Evolutionary conservation across 129 eudicot species (phyloP), one percentile per base, ranked within the genome.

Genomic region (Flaveria trinervia): DNA sequence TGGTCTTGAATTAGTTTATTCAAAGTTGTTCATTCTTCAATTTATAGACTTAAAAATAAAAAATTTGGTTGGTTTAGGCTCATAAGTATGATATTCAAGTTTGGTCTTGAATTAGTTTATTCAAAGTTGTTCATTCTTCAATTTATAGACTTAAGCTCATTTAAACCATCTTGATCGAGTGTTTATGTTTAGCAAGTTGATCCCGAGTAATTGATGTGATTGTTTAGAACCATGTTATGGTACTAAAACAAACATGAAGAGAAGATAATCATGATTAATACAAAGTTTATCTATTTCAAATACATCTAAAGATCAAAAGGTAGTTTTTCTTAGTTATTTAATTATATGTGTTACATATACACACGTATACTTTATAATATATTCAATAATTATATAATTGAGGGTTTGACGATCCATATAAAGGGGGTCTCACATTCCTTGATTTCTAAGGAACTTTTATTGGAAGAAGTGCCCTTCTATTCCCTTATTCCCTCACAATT

Each of bases 351-450:
- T 55, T 17, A 55, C 18, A 55, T 57, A 20, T 9, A 57, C 23
- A 57, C 3, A 20, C 23, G 3, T 57, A 20, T 20, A 25, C 14
- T 50, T 13, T 50, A 50, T 50, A 12, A 4, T n/a, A 4, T 52
- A 54, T 57, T 57, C 39, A 23, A 23, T 60, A 60, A 33, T 23
- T 23, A 65, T 48, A 81, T 82, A 72, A 84, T 83, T 82, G 74
- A 48, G 69, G 76, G 82, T 77, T 91, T 88, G 90, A 88, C 92
- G 75, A 86, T 88, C 87, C 76, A 84, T 82, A 85, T 83, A 81
- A 88, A 83, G 85, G 66, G 84, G 78, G 76, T 36, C 61, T 77
- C 83, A 77, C 74, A 73, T 88, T 78, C 80, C 92, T 88, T 88
- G 86, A 80, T 77, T 80, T 88, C 74, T 74, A 88, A 88, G 92